phyloP scores from a whole-genome alignment of 2,329 filamentous ascomycete species.

The Fusarium devonianum region DNA sequence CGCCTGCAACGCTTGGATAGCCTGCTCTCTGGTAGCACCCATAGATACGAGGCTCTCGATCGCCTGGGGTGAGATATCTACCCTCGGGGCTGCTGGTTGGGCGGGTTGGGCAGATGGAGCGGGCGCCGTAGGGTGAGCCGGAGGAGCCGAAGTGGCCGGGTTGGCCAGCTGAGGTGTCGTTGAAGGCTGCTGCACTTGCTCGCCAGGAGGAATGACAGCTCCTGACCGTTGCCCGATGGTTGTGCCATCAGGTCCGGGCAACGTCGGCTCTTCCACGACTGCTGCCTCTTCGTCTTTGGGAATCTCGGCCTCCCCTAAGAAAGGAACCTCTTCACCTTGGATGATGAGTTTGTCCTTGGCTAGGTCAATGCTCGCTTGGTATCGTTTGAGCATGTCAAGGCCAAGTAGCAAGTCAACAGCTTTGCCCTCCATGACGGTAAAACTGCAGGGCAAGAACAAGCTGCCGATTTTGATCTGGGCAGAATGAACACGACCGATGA shows the following conservation, averaged over 20 bases:
- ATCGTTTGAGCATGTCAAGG: constrained; percentile 94
- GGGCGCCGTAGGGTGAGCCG: constrained; percentile 39
- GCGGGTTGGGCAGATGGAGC: constrained; percentile 39
- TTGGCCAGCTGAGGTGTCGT: constrained; percentile 33
- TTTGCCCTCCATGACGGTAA: constrained; percentile 99
- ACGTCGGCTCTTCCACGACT: constrained; percentile 78
- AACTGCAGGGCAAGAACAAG: constrained; percentile 88
- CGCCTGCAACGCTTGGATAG: constrained; percentile 80
- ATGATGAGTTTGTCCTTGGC: constrained; percentile 85
- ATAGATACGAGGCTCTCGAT: constrained; percentile 80
- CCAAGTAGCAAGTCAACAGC: constrained; percentile 92
- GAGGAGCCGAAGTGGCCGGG: constrained; percentile 38
- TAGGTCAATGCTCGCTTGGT: constrained; percentile 92
- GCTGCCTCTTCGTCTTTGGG: constrained; percentile 84
- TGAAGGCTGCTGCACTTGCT: constrained; percentile 26
- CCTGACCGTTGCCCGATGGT: constrained; percentile 86
- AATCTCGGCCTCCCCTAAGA: constrained; percentile 91
- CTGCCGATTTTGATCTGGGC: constrained; percentile 93
- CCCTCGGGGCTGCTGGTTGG: constrained; percentile 38
- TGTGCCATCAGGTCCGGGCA: constrained; percentile 87
- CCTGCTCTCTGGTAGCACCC: constrained; percentile 78
- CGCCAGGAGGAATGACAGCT: constrained; percentile 61
- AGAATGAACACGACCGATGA: constrained; percentile 93
- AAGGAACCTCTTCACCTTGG: constrained; percentile 85
- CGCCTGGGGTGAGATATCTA: constrained; percentile 64